Evolutionary conservation across 2,329 filamentous ascomycete species (phyloP).

Genomic region (Penicillium sclerotiorum): DNA sequence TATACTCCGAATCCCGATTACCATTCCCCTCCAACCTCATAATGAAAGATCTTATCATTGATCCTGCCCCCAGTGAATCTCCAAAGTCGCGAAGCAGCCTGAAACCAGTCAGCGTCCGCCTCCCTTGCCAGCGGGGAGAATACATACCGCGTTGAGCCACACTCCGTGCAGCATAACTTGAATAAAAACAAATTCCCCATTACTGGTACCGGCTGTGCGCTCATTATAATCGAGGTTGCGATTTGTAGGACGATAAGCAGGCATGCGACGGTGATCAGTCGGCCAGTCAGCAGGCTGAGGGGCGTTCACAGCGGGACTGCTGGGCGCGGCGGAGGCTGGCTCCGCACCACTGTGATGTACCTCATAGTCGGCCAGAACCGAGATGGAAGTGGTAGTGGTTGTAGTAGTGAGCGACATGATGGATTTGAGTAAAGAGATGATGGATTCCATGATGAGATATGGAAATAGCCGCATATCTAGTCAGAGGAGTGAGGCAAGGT

Average conservation of each 20-base stretch:
- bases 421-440: conserved; percentile 6
- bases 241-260: conserved; percentile 51
- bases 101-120: background rate
- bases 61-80: conserved; percentile 53
- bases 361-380: conserved; percentile 32
- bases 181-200: conserved; percentile 52
- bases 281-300: conserved; percentile 47
- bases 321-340: background rate
- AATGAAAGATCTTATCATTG: conserved; percentile 53
- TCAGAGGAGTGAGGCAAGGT: background rate
- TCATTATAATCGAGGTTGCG: conserved; percentile 45
- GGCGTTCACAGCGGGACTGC: background rate
- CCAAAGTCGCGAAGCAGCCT: conserved; percentile 48
- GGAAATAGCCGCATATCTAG: background rate
- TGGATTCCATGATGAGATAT: background rate
- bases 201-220: conserved; percentile 45
- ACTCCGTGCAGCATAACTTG: conserved; percentile 55
- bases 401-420: conserved; percentile 24
- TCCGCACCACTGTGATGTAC: conserved; percentile 27
- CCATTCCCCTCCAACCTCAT: conserved; percentile 59
- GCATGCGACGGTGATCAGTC: conserved; percentile 51
- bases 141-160: conserved; percentile 42
- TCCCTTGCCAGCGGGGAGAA: background rate
- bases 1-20: no score
- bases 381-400: conserved; percentile 21